A percentile compares a stretch with the other conserved stretches of the same genome.
Conservation (phyloP, 83 land plant species). For the Thuja plicata region DNA sequence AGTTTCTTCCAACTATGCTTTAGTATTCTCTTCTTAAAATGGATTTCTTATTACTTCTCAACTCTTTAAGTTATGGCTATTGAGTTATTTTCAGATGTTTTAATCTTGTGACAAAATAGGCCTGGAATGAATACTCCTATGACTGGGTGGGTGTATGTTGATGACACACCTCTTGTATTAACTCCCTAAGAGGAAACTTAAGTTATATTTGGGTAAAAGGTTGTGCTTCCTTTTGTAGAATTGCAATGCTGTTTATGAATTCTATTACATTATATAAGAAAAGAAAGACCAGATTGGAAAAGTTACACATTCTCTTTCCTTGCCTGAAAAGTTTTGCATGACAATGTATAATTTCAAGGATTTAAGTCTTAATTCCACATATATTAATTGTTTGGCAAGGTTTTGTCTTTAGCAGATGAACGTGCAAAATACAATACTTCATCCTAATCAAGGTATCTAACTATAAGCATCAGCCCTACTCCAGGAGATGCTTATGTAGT, state of each 20-base stretch:
- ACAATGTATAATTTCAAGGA: slow-evolving; percentile 32
- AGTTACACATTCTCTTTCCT: not conserved
- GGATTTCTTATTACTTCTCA: not conserved
- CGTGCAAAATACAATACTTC: slow-evolving; percentile 49
- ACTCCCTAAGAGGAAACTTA: not conserved
- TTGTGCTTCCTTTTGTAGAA: not conserved
- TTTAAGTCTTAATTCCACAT: slow-evolving; percentile 42
- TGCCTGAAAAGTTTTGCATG: not conserved
- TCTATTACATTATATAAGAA: not conserved
- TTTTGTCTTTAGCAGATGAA: slow-evolving; percentile 22
- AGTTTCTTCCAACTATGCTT: not conserved
- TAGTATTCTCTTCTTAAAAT: not conserved
- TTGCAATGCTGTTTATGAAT: not conserved
- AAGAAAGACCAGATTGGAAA: not conserved
- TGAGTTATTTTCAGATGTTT: not conserved
- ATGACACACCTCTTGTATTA: not conserved
- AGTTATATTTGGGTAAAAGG: not conserved
- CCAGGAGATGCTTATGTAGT: not conserved
- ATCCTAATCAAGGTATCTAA: slow-evolving; percentile 59
- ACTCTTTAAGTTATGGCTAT: not conserved
- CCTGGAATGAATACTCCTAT: not conserved
- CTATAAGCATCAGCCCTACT: not conserved
- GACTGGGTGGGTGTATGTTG: not conserved
- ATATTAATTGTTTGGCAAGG: slow-evolving; percentile 34
- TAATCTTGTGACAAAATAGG: not conserved